Conservation (phyloP, 768 basidiomycete genomes). For the Termitomyces sp. region DNA sequence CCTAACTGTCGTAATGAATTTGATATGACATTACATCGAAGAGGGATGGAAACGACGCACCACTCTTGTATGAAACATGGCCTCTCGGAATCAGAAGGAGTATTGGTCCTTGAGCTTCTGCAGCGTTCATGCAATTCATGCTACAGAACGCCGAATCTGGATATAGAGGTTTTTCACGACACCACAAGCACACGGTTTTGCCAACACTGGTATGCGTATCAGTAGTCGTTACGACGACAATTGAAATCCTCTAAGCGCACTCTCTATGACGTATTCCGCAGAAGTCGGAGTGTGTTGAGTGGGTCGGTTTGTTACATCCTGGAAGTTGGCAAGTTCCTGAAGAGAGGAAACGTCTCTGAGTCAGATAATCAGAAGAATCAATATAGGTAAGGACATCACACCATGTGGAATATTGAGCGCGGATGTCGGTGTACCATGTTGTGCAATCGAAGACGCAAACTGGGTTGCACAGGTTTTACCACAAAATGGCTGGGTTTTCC, state of each 20-base stretch:
- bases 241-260: background rate
- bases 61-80: constrained; percentile 64
- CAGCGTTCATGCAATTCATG: constrained; percentile 51
- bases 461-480: constrained; percentile 54
- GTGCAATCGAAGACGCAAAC: background rate
- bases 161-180: constrained; percentile 52
- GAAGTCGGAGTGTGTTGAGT: background rate
- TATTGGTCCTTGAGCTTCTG: constrained; percentile 51
- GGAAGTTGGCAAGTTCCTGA: background rate
- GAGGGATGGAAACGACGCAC: constrained; percentile 33
- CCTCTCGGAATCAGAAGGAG: constrained; percentile 57
- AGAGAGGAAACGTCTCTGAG: background rate
- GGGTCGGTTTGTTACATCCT: background rate
- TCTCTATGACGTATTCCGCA: constrained; percentile 1
- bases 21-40: constrained; percentile 35
- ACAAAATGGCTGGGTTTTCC: constrained; percentile 47
- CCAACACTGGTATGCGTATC: constrained; percentile 30
- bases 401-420: background rate
- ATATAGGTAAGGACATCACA: background rate
- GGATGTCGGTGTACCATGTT: background rate
- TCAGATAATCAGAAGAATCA: background rate
- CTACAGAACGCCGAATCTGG: constrained; percentile 61
- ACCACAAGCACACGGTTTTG: constrained; percentile 58
- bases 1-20: constrained; percentile 62
- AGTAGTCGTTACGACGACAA: background rate